Percentiles rank a stretch among this genome's conserved stretches.
Conservation (phyloP, 305 asterid genomes). For the Fraxinus sp. region DNA sequence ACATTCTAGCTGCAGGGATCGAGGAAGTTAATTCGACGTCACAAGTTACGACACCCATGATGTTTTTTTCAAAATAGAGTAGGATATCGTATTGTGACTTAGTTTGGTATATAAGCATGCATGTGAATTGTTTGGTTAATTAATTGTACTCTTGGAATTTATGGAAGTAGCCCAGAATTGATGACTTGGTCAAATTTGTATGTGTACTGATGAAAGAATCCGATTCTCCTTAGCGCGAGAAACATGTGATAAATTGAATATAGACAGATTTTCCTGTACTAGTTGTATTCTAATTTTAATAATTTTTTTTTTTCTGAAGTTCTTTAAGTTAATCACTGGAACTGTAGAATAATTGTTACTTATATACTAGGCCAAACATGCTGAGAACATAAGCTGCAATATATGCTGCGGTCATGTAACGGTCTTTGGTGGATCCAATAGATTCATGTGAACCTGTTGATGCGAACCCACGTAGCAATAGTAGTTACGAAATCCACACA, state of each 20-base stretch:
- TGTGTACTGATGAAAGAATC: not conserved
- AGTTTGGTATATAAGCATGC: not conserved
- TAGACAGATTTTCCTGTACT: not conserved
- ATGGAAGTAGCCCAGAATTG: not conserved
- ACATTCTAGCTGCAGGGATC: slow-evolving; percentile 35
- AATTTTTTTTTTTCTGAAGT: not conserved
- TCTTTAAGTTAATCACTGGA: not conserved
- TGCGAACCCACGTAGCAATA: too few species aligned
- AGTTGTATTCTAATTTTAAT: not conserved
- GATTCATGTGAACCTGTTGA: not conserved
- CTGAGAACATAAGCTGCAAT: not conserved
- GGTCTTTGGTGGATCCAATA: not conserved
- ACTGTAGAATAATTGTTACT: not conserved
- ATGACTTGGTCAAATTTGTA: not conserved
- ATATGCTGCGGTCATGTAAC: not conserved
- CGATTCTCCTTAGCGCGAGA: not conserved
- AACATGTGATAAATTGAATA: not conserved
- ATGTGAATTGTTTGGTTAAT: not conserved
- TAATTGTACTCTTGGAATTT: not conserved
- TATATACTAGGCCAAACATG: not conserved
- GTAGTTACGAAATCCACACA: too few species aligned
- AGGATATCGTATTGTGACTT: not conserved
- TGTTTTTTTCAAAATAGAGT: not conserved
- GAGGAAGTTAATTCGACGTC: slow-evolving; percentile 32
- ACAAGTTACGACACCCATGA: slow-evolving; percentile 30